Conservation (phyloP, 768 basidiomycete genomes). For the Rhizopogon vulgaris region DNA sequence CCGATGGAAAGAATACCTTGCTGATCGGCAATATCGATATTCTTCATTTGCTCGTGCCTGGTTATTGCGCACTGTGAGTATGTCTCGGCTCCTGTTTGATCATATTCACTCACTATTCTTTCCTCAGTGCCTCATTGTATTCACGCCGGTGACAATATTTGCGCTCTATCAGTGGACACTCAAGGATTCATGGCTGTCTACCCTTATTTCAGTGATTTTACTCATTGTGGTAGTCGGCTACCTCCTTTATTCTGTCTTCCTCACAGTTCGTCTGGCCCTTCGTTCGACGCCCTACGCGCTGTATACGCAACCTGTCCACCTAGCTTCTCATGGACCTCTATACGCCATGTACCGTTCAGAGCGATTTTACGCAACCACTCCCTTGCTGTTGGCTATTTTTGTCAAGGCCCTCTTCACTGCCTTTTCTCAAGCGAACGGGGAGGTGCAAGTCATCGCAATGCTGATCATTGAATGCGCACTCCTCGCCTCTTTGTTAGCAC, state of each 20-base stretch:
- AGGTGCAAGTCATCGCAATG: conserved; percentile 63
- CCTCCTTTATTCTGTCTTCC: conserved; percentile 44
- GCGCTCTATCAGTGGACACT: conserved; percentile 89
- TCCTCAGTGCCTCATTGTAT: conserved; percentile 50
- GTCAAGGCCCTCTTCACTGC: conserved; percentile 70
- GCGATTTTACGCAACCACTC: conserved; percentile 64
- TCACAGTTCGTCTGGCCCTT: conserved; percentile 43
- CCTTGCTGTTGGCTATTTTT: conserved; percentile 51
- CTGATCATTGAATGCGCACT: conserved; percentile 62
- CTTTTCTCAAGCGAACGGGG: conserved; percentile 53
- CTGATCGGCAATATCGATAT: conserved; percentile 29
- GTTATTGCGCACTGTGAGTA: conserved; percentile 61
- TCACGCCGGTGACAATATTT: conserved; percentile 71
- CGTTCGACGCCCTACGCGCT: conserved; percentile 33
- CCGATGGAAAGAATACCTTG: conserved; percentile 13
- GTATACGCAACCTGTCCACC: conserved; percentile 27
- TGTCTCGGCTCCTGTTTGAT: background rate
- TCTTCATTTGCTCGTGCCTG: conserved; percentile 48
- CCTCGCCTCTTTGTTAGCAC: conserved; percentile 42
- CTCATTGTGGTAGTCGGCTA: conserved; percentile 46
- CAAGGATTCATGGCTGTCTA: conserved; percentile 81
- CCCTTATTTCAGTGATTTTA: conserved; percentile 69
- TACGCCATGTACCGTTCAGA: conserved; percentile 60
- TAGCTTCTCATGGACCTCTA: conserved; percentile 48
- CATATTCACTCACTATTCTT: conserved; percentile 1